Evolutionary conservation across 305 asterid genomes (phyloP), one percentile per base, ranked within the genome.

Genomic region (Solanum hybrid): DNA sequence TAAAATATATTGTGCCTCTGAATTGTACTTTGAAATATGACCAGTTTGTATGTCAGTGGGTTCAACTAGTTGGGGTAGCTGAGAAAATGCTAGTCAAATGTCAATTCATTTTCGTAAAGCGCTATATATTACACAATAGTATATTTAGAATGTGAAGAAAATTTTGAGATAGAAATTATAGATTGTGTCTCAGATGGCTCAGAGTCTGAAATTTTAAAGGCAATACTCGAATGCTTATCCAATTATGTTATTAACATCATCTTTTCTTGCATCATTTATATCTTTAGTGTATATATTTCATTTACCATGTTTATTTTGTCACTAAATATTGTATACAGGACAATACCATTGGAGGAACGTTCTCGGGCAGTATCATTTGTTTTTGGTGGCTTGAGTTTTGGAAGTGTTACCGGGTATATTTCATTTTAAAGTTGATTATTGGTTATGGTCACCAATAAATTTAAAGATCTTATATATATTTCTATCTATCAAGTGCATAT

Each of bases 351-450:
- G 89, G 96, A 94, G 91, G 99, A 97, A 92, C 99, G 99, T 29
- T 97, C 99, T 36, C 97, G 99, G 84, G 99, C 99, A 82, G 99
- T 97, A 82, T 93, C 99, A 82, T 95, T 97, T 93, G 99, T 97
- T 90, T 97, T 97, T 90, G 98, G 98, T 90, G 99, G 99, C 90
- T 93, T 97, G 93, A 97, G 99, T 92, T 92, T 95, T 89, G 99
- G 99, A 94, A 97, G 99, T 89, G 99, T 97, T 89, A 91, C 92
- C 86, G 99, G 99, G 99, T 97, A 96, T 90, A 72, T 81, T 88
- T 79, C 90, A 51, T 91, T 85, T 34, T 86, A 7, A 71, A 31
- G 34, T 60, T 42, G 1, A 27, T 46, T 46, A 79, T 51, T 36
- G 5, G 31, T 77, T 40, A 77, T 1, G 26, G 2, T 78, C 71